These are phyloP conservation scores for Moricandia arvensis DNA, from an alignment of 345 rosid species.

Conservation along the genomic window DNA sequence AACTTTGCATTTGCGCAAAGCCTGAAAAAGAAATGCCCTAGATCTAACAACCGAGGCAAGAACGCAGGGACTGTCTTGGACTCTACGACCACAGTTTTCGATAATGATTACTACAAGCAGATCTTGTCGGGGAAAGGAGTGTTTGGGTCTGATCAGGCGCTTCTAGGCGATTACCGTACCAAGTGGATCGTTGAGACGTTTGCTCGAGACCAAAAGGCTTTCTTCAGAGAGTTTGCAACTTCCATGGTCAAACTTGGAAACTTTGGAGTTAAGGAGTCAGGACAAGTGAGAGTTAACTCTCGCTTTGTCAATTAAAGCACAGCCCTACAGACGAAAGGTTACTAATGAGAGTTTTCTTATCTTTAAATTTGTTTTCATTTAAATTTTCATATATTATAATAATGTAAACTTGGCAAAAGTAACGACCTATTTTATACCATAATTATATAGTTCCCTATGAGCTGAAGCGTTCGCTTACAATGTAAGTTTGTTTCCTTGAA, in stretches of 20 bases:
- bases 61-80: conserved; percentile 71
- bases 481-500: too few relatives aligned
- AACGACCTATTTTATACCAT: neutral
- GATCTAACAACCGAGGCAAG: conserved; percentile 44
- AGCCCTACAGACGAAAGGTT: neutral
- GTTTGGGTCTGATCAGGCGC: conserved; percentile 64
- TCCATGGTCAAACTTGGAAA: conserved; percentile 79
- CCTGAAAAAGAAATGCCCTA: conserved; percentile 50
- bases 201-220: conserved; percentile 56
- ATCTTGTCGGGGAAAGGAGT: conserved; percentile 55
- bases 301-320: conserved; percentile 43
- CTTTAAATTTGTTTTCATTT: conserved; percentile 25
- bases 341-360: conserved; percentile 18
- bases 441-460: neutral
- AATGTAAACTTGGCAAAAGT: conserved; percentile 12
- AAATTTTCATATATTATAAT: conserved; percentile 1
- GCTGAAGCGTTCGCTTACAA: too few relatives aligned
- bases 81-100: conserved; percentile 56
- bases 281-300: conserved; percentile 69
- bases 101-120: conserved; percentile 65
- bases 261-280: conserved; percentile 54
- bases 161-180: conserved; percentile 52
- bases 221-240: conserved; percentile 62
- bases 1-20: conserved; percentile 43
- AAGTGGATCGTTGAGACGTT: conserved; percentile 60